Evolutionary conservation across 768 basidiomycete species (phyloP), one percentile per base, ranked within the genome.

Genomic region (Rubroboletus pulcherrimus): DNA sequence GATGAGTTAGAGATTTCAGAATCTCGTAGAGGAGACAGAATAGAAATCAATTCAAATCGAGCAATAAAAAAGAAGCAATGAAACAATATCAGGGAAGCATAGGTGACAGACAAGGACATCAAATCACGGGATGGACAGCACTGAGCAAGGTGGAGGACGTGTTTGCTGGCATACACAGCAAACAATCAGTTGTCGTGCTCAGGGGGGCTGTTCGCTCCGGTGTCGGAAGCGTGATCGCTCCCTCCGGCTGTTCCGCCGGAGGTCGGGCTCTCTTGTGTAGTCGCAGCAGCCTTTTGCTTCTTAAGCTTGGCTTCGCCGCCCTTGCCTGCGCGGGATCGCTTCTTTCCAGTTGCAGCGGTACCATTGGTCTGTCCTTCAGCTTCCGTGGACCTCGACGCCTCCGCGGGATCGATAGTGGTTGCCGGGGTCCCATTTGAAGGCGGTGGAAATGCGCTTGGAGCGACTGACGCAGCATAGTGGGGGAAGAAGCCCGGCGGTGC

Each of bases 401-500:
- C 64, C 6, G 53, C 58, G 30, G 67, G 63, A 34, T 66, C 68
- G 26, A 72, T 67, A 15, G 66, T 64, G 17, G 64, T 51, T 17
- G 65, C 62, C 37, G 63, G 44, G 11, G 63, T 51, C 34, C 68
- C 71, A 21, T 62, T 63, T 15, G 64, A 52, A 9, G 70, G 69
- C 26, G 73, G 68, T 33, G 73, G 63, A 58, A 67, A 73, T 26
- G 63, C 61, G 39, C 72, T 59, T 47, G 73, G 56, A 33, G 68
- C 44, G 5, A 71, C 63, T 29, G 48, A 37, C 12, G 73, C 38
- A 14, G 69, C 60, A 7, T 73, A 69, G 45, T 71, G 72, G 0
- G 75, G 71, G 53, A 74, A 79, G 60, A 76, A 77, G 30, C 74
- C 72, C 1, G 75, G 68, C 7, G 74, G 75, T 26, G 74, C 71